phyloP scores from a whole-genome alignment of 2,329 filamentous ascomycete genomes.

The Penicillium vulpinum region DNA sequence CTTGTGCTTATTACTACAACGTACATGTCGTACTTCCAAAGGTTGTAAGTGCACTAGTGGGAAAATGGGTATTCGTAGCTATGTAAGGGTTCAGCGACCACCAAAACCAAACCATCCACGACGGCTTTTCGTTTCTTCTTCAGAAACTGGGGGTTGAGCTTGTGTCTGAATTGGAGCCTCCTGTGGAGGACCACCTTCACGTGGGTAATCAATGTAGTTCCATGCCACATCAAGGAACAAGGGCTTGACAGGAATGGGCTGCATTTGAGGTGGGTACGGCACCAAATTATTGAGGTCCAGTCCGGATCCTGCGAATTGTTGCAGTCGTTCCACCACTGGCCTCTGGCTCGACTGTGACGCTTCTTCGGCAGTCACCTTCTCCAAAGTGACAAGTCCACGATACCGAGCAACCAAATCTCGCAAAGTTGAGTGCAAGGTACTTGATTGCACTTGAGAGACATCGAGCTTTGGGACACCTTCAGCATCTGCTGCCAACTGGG shows the following conservation, averaged over 20 bases:
- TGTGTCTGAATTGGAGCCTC: constrained; percentile 28
- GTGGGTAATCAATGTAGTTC: constrained; percentile 95
- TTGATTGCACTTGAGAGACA: constrained; percentile 60
- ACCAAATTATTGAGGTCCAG: constrained; percentile 80
- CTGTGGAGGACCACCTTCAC: constrained; percentile 44
- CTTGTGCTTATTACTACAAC: constrained; percentile 1
- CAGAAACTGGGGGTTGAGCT: neutral
- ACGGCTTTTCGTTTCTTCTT: constrained; percentile 56
- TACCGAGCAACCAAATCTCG: constrained; percentile 73
- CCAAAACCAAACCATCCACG: constrained; percentile 77
- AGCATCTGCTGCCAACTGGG: constrained; percentile 45
- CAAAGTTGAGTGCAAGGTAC: constrained; percentile 63
- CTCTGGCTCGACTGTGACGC: constrained; percentile 46
- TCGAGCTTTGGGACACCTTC: constrained; percentile 65
- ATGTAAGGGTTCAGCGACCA: constrained; percentile 30
- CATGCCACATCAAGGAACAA: constrained; percentile 95
- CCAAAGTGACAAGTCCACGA: constrained; percentile 81
- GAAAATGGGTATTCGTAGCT: constrained; percentile 1
- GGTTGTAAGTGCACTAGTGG: too few species aligned
- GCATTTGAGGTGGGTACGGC: constrained; percentile 79
- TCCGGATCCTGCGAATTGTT: constrained; percentile 69
- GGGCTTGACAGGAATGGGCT: constrained; percentile 86
- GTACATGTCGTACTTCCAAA: neutral
- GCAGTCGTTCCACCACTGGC: constrained; percentile 72
- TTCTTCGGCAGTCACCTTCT: constrained; percentile 59